phyloP scores from a whole-genome alignment of 345 rosid genomes.

The Balakata baccata region DNA sequence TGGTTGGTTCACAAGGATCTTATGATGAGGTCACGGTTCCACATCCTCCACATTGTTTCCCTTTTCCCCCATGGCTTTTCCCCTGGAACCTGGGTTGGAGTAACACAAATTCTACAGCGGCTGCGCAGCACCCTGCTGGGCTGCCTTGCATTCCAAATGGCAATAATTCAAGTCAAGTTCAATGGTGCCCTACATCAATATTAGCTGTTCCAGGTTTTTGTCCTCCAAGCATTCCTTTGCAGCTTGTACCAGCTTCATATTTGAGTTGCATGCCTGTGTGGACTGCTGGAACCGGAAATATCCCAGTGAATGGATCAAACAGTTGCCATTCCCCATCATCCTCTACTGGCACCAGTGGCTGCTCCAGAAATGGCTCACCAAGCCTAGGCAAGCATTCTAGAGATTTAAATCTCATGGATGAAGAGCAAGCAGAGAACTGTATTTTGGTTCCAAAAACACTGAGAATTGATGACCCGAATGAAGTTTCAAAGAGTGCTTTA shows the following conservation, averaged over 20 bases:
- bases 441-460: slow-evolving; percentile 66
- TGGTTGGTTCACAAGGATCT: slow-evolving; percentile 12
- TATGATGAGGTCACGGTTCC: slow-evolving; percentile 42
- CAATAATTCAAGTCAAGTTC: slow-evolving; percentile 34
- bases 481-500: slow-evolving; percentile 76
- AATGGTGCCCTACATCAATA: slow-evolving; percentile 48
- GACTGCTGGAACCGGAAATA: slow-evolving; percentile 36
- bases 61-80: slow-evolving; percentile 54
- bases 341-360: slow-evolving; percentile 38
- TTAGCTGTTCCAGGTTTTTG: slow-evolving; percentile 42
- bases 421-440: slow-evolving; percentile 40
- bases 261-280: slow-evolving; percentile 55
- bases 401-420: slow-evolving; percentile 44
- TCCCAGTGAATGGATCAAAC: slow-evolving; percentile 18
- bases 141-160: slow-evolving; percentile 17
- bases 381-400: slow-evolving; percentile 68
- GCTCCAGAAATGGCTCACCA: slow-evolving; percentile 46
- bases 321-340: slow-evolving; percentile 47
- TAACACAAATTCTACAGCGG: slow-evolving; percentile 19
- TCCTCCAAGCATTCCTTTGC: slow-evolving; percentile 63
- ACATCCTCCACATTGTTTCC: slow-evolving; percentile 32
- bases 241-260: slow-evolving; percentile 61
- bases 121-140: slow-evolving; percentile 36
- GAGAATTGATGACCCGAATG: slow-evolving; percentile 66
- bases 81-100: slow-evolving; percentile 43